Conservation (phyloP, 495 filamentous ascomycete genomes). For the Hypoxylon fuscum region DNA sequence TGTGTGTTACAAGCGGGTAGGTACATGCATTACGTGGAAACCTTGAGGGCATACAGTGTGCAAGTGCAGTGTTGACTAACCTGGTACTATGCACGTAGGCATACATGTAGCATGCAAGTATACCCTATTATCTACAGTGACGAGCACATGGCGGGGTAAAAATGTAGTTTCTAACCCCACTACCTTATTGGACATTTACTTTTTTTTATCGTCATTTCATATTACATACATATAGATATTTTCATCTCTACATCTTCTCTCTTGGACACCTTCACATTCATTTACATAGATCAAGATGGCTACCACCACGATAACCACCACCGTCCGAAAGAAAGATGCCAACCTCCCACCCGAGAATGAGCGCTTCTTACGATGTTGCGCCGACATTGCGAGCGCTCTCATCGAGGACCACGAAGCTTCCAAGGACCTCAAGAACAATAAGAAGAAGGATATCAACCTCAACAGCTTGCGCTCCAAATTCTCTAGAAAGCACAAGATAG, state of each 20-base stretch:
- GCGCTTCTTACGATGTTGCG: conserved; percentile 89
- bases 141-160: too few relatives aligned
- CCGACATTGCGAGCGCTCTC: conserved; percentile 90
- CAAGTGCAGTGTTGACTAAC: not conserved
- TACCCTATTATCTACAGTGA: too few relatives aligned
- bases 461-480: conserved; percentile 88
- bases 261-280: conserved; percentile 1
- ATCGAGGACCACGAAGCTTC: conserved; percentile 91
- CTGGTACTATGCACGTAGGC: too few relatives aligned
- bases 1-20: too few relatives aligned
- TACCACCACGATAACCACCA: conserved; percentile 50
- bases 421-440: conserved; percentile 72
- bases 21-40: too few relatives aligned
- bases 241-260: not conserved
- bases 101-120: too few relatives aligned
- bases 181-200: not conserved
- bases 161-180: not conserved
- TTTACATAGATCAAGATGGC: too few relatives aligned
- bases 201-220: not conserved
- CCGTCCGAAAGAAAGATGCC: conserved; percentile 65
- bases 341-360: conserved; percentile 91
- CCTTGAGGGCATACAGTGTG: not conserved
- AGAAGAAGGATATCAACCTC: conserved; percentile 88
- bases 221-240: not conserved
- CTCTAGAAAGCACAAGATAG: conserved; percentile 88